These are phyloP conservation scores for Trichophyton simii DNA, from an alignment of 2,329 filamentous ascomycete genomes.

Conservation along the genomic window DNA sequence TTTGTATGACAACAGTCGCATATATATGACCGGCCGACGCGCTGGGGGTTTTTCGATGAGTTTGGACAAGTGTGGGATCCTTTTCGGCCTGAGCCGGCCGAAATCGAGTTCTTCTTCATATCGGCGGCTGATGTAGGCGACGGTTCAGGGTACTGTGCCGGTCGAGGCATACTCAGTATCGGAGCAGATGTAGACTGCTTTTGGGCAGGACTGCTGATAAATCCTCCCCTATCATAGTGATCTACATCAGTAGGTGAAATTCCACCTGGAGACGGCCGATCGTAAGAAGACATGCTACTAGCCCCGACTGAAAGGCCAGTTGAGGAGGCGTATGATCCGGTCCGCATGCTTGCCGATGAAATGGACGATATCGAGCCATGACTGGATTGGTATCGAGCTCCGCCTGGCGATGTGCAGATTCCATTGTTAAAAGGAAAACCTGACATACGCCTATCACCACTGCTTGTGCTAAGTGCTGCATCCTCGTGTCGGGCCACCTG, in stretches of 20 bases:
- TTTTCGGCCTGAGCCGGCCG: constrained; percentile 37
- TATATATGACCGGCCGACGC: constrained; percentile 51
- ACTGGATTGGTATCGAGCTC: constrained; percentile 40
- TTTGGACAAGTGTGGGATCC: constrained; percentile 23
- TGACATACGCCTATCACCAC: constrained; percentile 33
- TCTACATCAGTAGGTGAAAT: constrained; percentile 48
- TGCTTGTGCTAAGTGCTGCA: constrained; percentile 40
- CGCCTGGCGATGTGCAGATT: constrained; percentile 40
- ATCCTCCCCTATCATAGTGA: constrained; percentile 42
- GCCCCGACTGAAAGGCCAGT: constrained; percentile 45
- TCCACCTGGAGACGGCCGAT: constrained; percentile 48
- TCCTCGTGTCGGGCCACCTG: constrained; percentile 26
- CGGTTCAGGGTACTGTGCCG: constrained; percentile 22
- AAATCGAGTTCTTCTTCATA: constrained; percentile 25
- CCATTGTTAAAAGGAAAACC: constrained; percentile 38
- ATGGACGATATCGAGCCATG: constrained; percentile 54
- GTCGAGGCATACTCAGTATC: constrained; percentile 26
- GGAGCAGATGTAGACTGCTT: constrained; percentile 21
- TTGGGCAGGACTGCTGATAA: constrained; percentile 35
- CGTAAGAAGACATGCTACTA: constrained; percentile 52
- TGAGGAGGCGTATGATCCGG: constrained; percentile 51
- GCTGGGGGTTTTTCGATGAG: constrained; percentile 22
- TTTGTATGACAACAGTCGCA: constrained; percentile 97
- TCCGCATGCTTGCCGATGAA: constrained; percentile 49
- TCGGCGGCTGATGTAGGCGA: constrained; percentile 21